These are phyloP conservation scores for Suhomyces sp. DNA, from an alignment of 805 yeast genomes.

Conservation along the genomic window DNA sequence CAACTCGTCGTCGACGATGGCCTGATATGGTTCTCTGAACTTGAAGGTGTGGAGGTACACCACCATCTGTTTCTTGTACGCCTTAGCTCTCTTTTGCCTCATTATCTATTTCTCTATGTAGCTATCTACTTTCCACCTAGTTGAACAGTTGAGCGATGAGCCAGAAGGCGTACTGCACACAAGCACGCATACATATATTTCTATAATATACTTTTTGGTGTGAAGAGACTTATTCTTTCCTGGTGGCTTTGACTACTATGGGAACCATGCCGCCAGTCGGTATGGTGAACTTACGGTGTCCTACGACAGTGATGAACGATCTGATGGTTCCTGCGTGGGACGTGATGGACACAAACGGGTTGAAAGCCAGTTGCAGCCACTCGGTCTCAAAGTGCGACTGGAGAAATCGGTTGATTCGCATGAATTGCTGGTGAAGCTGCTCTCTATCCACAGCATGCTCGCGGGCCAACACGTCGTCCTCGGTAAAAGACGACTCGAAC, in stretches of 20 bases:
- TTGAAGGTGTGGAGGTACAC: constrained; percentile 82
- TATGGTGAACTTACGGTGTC: constrained; percentile 27
- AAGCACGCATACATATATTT: not conserved
- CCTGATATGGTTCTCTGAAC: constrained; percentile 92
- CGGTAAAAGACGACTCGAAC: constrained; percentile 20
- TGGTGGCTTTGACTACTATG: constrained; percentile 22
- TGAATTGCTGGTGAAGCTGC: constrained; percentile 16
- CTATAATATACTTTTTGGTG: too few species aligned
- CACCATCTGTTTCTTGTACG: constrained; percentile 89
- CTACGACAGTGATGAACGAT: constrained; percentile 22
- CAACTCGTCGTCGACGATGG: constrained; percentile 78
- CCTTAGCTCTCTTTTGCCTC: constrained; percentile 96
- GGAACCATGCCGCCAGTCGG: constrained; percentile 31
- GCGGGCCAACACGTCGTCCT: constrained; percentile 16
- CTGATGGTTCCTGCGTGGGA: constrained; percentile 29
- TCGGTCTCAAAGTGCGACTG: constrained; percentile 18
- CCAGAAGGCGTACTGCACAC: not conserved
- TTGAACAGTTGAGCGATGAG: not conserved
- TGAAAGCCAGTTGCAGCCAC: constrained; percentile 4
- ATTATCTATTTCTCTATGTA: constrained; percentile 31
- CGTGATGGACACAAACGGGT: constrained; percentile 18
- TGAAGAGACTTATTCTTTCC: not conserved
- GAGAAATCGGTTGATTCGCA: constrained; percentile 19
- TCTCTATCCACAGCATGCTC: constrained; percentile 11
- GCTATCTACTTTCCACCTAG: not conserved